Evolutionary conservation across 257 asterid genomes (phyloP), one percentile per base, ranked within the genome.

Genomic region (Capsicum pubescens): DNA sequence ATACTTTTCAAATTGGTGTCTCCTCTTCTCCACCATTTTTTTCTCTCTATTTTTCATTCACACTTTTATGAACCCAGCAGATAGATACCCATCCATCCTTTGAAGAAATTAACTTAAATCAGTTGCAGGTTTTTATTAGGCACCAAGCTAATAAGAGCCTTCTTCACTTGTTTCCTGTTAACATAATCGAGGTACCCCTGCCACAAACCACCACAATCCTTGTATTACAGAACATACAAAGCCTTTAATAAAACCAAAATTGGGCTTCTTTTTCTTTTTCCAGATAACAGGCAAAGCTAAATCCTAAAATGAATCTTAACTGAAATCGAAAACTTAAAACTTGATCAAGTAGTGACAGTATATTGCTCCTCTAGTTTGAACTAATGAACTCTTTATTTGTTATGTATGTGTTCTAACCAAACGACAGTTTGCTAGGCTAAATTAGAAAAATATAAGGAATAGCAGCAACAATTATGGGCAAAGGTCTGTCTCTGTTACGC

Each of bases 171-270:
- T 84, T 80, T 85, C 85, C 92, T 85, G 87, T 91, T 91, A 66
- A 88, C 89, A 56, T 79, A 92, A 87, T 95, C 98, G 89, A 95
- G 84, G 88, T 91, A 94, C 5, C 93, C 98, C 98, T 94, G 94
- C 81, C 58, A 78, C 81, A 69, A 50, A 50, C 54, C 56, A 80
- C 17, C 66, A 84, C 17, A 50, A 70, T 68, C 55, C 36, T 36
- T 35, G 52, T 35, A 26, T 60, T 39, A 64, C 55, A 9, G 8
- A 39, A 79, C 50, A 50, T 54, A 17, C 8, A 84, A 36, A 58
- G 66, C 42, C 39, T 19, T 0, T 0, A 21, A 7, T 7, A 70
- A 35, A 58, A 79, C 10, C 15, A 15, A 8, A 59, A 15, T 78
- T 35, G 8, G 35, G 16, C 9, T 26, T 5, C 16, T 17, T 4